Base-by-base conservation (phyloP, 495 filamentous ascomycete species). In the Aspergillus bertholletiae region DNA sequence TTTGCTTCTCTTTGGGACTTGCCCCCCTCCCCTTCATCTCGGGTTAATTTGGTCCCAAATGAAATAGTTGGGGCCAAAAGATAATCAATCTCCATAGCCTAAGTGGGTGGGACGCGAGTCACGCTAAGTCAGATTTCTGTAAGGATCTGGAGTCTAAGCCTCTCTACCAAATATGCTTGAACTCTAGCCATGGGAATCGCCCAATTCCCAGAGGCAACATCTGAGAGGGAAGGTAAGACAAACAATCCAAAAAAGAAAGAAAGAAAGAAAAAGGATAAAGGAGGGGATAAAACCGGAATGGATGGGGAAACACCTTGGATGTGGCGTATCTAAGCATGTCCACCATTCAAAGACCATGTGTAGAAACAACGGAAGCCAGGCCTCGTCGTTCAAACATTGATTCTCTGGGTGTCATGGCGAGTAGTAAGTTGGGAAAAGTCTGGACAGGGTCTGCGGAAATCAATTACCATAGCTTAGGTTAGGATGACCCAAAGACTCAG, bases 71-170 rank as follows among this genome's bases (percentile, higher is more conserved):
- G 18, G 7, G 23, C 23, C 17, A 22, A 32, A 21, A 28, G n/a
- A 51, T 50, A 9, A 23, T 37, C 48, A 37, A 50, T 51, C 35
- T 20, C 18, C 49, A 18, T 40, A 9, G 12, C 32, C 46, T 13
- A 49, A 49, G 45, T 43, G 40, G 30, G 52, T 49, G 57, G 57
- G 52, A 59, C 47, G 45, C 22, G 15, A 55, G 37, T 30, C 23
- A 43, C 37, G 34, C 46, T 46, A 34, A 17, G 34, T 22, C 21
- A 32, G 35, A n/a, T 22, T 37, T 32, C 46, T 32, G 55, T 54
- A 44, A 51, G 39, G 30, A 32, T 50, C 35, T 47, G 40, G n/a
- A 7, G 35, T 49, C 50, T 49, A 46, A 58, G 49, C 55, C 43
- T 52, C 49, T 28, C 21, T 21, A 43, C 39, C 39, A 43, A 43